Percentiles rank a stretch among this genome's conserved stretches.
Evolutionary conservation across 2,329 filamentous ascomycete species (phyloP).

Genomic region (Fusarium torreyae): DNA sequence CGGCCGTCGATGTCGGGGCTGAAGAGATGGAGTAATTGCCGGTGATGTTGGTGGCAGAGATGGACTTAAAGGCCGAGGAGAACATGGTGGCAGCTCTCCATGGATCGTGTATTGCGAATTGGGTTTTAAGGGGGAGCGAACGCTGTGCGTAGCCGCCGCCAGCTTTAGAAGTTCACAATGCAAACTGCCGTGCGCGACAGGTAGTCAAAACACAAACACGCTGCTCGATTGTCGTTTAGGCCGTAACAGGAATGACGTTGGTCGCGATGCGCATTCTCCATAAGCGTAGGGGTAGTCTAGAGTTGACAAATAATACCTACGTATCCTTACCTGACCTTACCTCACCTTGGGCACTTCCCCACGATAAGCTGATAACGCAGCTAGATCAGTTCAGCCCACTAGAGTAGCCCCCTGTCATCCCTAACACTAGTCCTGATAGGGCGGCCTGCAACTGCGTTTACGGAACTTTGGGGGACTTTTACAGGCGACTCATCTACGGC

Average conservation of each 20-base stretch:
- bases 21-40: conserved; percentile 89
- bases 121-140: neutral
- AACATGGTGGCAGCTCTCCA: conserved; percentile 75
- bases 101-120: conserved; percentile 50
- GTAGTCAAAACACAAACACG: conserved; percentile 7
- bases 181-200: neutral
- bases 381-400: conserved; percentile 20
- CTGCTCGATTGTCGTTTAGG: conserved; percentile 26
- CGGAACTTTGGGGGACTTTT: conserved; percentile 41
- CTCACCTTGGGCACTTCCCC: conserved; percentile 23
- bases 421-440: conserved; percentile 22
- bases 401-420: conserved; percentile 11
- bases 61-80: conserved; percentile 92
- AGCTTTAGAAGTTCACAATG: conserved; percentile 1
- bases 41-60: conserved; percentile 89
- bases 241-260: conserved; percentile 38
- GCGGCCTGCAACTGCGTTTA: conserved; percentile 20
- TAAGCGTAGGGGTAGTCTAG: conserved; percentile 36
- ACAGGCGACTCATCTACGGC: conserved; percentile 38
- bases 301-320: conserved; percentile 46
- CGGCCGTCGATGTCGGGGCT: conserved; percentile 82
- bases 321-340: conserved; percentile 25
- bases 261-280: conserved; percentile 37
- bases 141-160: conserved; percentile 13
- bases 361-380: conserved; percentile 40